Conservation (phyloP, 2,329 filamentous ascomycete genomes). For the Aspergillus aculeatus region DNA sequence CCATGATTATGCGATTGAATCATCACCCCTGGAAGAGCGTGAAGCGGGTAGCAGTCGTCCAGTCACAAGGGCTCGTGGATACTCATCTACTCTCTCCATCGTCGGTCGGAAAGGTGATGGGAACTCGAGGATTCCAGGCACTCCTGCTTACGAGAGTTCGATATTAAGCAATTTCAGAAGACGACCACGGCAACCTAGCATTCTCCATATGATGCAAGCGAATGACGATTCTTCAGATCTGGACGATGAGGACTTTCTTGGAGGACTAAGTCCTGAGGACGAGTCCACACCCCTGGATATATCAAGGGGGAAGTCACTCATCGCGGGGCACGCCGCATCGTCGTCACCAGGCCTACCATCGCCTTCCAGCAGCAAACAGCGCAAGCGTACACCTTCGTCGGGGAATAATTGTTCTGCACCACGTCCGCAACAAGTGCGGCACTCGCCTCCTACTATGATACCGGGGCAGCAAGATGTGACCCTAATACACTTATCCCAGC, state of each 20-base stretch:
- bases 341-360: constrained; percentile 27
- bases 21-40: constrained; percentile 34
- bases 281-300: constrained; percentile 46
- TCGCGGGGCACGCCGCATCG: constrained; percentile 20
- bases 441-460: constrained; percentile 19
- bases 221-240: constrained; percentile 40
- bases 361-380: constrained; percentile 29
- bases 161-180: constrained; percentile 46
- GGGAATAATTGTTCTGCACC: constrained; percentile 31
- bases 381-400: constrained; percentile 38
- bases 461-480: not conserved
- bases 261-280: constrained; percentile 44
- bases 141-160: constrained; percentile 44
- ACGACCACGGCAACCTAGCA: constrained; percentile 45
- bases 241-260: constrained; percentile 43
- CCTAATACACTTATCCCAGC: constrained; percentile 6
- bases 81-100: constrained; percentile 40
- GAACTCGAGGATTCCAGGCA: constrained; percentile 37
- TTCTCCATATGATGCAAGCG: constrained; percentile 46
- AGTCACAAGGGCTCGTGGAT: constrained; percentile 39
- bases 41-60: constrained; percentile 36
- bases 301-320: constrained; percentile 33
- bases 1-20: constrained; percentile 36
- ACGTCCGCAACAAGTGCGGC: constrained; percentile 19
- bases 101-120: constrained; percentile 39